Percentiles rank a stretch among this genome's conserved stretches.
phyloP scores from a whole-genome alignment of 108 stramenopile genomes.

The Chaetoceros tenuissimus region DNA sequence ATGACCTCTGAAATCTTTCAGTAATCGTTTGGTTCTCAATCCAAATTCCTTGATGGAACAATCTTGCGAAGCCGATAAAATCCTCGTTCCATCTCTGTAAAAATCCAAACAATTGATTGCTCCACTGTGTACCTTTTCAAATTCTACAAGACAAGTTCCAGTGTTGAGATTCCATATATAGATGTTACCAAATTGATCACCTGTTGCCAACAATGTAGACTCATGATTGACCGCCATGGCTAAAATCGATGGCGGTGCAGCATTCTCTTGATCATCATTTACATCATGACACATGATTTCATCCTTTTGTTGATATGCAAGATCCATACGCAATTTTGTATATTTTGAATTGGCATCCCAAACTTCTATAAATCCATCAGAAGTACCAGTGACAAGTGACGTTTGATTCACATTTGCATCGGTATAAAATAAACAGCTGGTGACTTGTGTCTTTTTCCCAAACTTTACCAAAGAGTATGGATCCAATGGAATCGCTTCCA shows the following conservation, averaged over 20 bases:
- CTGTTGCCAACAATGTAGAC: constrained; percentile 74
- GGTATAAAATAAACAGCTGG: constrained; percentile 70
- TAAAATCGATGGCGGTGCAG: constrained; percentile 27
- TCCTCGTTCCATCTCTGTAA: constrained; percentile 47
- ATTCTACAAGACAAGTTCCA: constrained; percentile 67
- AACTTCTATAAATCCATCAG: constrained; percentile 93
- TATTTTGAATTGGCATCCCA: constrained; percentile 69
- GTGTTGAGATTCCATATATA: constrained; percentile 73
- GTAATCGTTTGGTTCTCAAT: constrained; percentile 50
- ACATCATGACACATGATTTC: constrained; percentile 87
- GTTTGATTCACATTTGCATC: constrained; percentile 37
- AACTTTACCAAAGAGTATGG: constrained; percentile 62
- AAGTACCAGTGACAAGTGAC: constrained; percentile 77
- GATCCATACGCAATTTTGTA: constrained; percentile 38
- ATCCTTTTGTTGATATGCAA: constrained; percentile 64
- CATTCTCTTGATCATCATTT: not conserved
- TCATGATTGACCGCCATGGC: constrained; percentile 77
- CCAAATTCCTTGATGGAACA: constrained; percentile 67
- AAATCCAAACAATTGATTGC: constrained; percentile 52
- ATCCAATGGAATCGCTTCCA: constrained; percentile 41
- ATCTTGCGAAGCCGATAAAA: constrained; percentile 61
- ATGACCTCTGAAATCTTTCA: constrained; percentile 88
- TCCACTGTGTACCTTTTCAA: constrained; percentile 49
- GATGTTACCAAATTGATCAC: constrained; percentile 61
- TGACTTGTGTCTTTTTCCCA: constrained; percentile 70